Evolutionary conservation across 1,284 basidiomycete species (phyloP), one percentile per base, ranked within the genome.

Genomic region (Cutaneotrichosporon sp.): DNA sequence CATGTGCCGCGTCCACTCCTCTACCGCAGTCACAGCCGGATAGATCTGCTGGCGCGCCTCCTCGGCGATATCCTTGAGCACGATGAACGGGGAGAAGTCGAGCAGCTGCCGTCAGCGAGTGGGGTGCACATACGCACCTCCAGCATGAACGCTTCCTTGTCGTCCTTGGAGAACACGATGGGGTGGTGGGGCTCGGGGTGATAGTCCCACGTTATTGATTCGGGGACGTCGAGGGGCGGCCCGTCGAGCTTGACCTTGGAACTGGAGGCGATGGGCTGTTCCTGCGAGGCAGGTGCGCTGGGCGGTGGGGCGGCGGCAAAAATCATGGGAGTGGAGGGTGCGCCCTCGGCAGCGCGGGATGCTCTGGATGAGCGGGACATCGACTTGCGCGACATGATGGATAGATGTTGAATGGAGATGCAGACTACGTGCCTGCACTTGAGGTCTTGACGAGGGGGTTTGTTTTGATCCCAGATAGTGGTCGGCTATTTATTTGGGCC

Each of bases 21-120:
- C 66, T 10, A 75, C 65, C n/a, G 54, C 48, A 19, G 53, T 50
- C 4, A 68, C 63, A 0, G 61, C 63, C 19, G 55, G 55, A 43
- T 71, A 65, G 27, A 72, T 63, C 29, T 63, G 54, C 2, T 55
- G 52, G 25, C 67, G 58, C 2, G 72, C 70, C 29, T 57, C 55
- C 49, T 73, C 67, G 2, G 68, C 55, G 22, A 75, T 65, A 47
- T 73, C 66, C 33, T 68, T 55, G 16, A 68, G 63, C 9, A 72
- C 32, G 33, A 49, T 54, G 37, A 64, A 54, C 5, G 73, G 70
- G 19, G 67, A 54, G 41, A 72, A 70, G 0, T 67, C 64, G 17
- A 72, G 53, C n/a, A 72, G 47, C 72, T 75, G 49, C 0, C 3
- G 43, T 52, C 35, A 48, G 48, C 17, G 3, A 29, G 25, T 19